Conservation (phyloP, 2,329 filamentous ascomycete genomes). For the Hypoxylon sp. region DNA sequence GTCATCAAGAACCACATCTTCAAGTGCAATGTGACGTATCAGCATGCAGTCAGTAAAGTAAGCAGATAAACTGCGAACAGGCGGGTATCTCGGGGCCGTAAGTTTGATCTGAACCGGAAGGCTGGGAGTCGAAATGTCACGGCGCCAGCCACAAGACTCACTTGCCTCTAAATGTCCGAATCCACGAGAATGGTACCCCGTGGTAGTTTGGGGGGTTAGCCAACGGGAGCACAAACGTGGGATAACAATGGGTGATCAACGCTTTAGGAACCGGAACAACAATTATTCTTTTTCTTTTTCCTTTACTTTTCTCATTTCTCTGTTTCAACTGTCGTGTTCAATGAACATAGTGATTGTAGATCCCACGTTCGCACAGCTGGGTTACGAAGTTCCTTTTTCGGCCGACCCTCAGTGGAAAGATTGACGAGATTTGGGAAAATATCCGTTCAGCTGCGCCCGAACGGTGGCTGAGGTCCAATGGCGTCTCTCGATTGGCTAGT, state of each 20-base stretch:
- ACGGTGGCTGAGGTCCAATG: constrained; percentile 37
- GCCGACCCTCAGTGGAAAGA: constrained; percentile 19
- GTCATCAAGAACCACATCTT: constrained; percentile 43
- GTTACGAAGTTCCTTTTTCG: constrained; percentile 31
- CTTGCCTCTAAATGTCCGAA: constrained; percentile 34
- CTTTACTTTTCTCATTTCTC: constrained; percentile 7
- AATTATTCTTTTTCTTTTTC: constrained; percentile 19
- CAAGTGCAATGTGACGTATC: constrained; percentile 38
- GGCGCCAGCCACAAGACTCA: constrained; percentile 30
- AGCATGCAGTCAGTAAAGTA: constrained; percentile 31
- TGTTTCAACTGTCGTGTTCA: constrained; percentile 25
- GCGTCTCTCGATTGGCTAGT: constrained; percentile 37
- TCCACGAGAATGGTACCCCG: constrained; percentile 32
- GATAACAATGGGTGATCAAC: constrained; percentile 24
- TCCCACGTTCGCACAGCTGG: constrained; percentile 28
- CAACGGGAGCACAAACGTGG: constrained; percentile 25
- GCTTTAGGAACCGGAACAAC: constrained; percentile 1
- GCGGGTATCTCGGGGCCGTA: constrained; percentile 29
- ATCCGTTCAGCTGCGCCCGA: constrained; percentile 47
- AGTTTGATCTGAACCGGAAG: constrained; percentile 30
- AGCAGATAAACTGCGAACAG: constrained; percentile 24
- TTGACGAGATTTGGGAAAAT: constrained; percentile 34
- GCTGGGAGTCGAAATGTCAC: constrained; percentile 20
- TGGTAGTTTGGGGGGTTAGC: constrained; percentile 23
- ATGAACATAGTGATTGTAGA: constrained; percentile 36